Base-by-base conservation (phyloP, 306 rosid genomes). In the Crataegus laevigata region DNA sequence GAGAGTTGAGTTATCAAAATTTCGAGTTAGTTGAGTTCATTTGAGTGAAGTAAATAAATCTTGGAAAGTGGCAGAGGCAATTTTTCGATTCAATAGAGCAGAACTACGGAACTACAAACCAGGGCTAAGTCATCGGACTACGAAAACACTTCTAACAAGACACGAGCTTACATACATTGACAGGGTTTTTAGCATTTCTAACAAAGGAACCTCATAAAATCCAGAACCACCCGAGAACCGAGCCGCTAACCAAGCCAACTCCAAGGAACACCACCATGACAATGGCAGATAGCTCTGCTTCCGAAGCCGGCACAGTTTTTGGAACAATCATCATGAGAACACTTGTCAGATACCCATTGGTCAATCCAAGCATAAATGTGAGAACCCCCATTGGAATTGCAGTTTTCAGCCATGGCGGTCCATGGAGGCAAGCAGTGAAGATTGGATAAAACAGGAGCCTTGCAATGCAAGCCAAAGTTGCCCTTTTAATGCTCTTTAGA, bases 201-300 rank as follows among this genome's bases (percentile, higher is more conserved):
- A 55, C 8, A 17, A 38, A 2, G 43, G 55, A 75, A 34, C 29
- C 50, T 87, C 81, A 92, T 38, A 91, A 75, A 60, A 87, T 85
- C 97, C 97, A 92, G 75, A 92, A 82, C 99, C 99, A 94, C 66
- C 97, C 90, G 36, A 92, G 82, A 32, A 92, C 87, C 1, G 99
- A 94, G 62, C 99, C 97, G 63, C 91, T 82, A 30, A 84, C 96
- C 89, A 94, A 83, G 38, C 99, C 96, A 4, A 92, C 80, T 36
- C 96, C 99, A 6, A 94, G 86, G 82, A 94, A 90, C 59, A 84
- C 86, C 22, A 84, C 78, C 99, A 94, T 94, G 26, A 88, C 91
- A 74, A 89, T 86, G 71, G 97, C 99, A 66, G 96, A 82, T 8
- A 89, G 26, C 82, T 92, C 96, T 19, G 97, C 86, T 68, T 92